Conservation (phyloP, 2,329 filamentous ascomycete genomes). For the Venturia aucupariae region DNA sequence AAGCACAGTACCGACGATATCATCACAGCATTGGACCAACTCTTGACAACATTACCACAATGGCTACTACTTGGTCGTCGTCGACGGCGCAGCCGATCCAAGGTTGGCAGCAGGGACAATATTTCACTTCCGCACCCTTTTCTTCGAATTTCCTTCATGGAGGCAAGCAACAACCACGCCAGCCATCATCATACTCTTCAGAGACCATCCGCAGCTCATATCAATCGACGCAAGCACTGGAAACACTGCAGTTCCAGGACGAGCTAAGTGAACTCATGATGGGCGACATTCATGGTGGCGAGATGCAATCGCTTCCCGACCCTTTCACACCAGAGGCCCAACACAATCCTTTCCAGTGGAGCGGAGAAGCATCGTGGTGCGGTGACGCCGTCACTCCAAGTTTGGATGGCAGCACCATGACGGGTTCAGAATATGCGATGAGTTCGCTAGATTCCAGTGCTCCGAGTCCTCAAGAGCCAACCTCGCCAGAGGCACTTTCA, state of each 20-base stretch:
- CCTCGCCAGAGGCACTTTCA: not conserved
- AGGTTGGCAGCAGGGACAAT: not conserved
- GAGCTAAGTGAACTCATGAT: slow-evolving; percentile 5
- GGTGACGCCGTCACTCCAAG: not conserved
- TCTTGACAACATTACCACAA: not conserved
- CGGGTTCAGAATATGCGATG: not conserved
- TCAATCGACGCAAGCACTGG: slow-evolving; percentile 1
- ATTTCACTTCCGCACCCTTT: not conserved
- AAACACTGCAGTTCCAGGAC: not conserved
- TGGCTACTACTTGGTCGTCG: not conserved
- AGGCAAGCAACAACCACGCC: not conserved
- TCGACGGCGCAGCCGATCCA: not conserved
- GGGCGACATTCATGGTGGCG: not conserved
- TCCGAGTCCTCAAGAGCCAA: not conserved
- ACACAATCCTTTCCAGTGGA: not conserved
- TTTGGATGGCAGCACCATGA: not conserved
- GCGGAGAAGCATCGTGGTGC: not conserved
- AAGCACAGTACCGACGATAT: not conserved
- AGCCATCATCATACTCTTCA: not conserved
- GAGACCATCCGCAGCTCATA: not conserved
- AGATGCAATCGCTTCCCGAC: not conserved
- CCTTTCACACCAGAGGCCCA: not conserved
- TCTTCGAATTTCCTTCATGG: not conserved
- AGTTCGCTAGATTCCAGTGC: not conserved
- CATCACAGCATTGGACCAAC: not conserved